These are phyloP conservation scores for Sparassis latifolia DNA, from an alignment of 1,284 basidiomycete genomes.

Conservation along the genomic window DNA sequence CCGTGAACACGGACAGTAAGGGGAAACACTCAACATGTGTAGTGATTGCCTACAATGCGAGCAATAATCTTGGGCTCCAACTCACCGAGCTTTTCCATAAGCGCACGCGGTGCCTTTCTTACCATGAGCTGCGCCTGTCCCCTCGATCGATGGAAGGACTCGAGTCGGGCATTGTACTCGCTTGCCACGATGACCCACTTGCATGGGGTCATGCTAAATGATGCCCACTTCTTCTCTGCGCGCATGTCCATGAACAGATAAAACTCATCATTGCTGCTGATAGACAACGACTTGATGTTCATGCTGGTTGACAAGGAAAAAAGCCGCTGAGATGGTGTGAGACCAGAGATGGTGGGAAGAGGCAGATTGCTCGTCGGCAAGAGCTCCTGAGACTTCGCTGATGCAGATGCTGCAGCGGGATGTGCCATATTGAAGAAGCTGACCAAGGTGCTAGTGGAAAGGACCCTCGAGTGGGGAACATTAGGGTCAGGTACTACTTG, in stretches of 20 bases:
- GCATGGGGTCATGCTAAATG: constrained; percentile 8
- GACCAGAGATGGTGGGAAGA: not conserved
- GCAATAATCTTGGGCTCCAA: constrained; percentile 2
- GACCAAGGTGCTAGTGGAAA: not conserved
- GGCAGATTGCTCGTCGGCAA: not conserved
- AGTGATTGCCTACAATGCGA: not conserved
- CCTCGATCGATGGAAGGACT: not conserved
- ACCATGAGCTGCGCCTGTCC: not conserved
- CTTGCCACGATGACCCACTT: constrained; percentile 9
- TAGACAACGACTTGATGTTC: not conserved
- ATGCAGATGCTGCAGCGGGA: too few relatives aligned
- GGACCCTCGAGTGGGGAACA: not conserved
- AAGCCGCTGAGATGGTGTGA: constrained; percentile 5
- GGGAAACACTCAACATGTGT: not conserved
- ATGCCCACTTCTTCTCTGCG: constrained; percentile 5
- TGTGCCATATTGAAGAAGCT: not conserved
- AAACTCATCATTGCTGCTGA: constrained; percentile 3
- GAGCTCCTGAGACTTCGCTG: not conserved
- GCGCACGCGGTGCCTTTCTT: constrained; percentile 5
- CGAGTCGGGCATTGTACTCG: constrained; percentile 1
- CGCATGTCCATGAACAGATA: constrained; percentile 12
- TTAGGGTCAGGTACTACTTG: not conserved
- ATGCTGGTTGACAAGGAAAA: constrained; percentile 7
- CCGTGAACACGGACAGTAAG: not conserved
- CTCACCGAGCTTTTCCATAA: constrained; percentile 7